A percentile compares a stretch with the other conserved stretches of the same genome.
Evolutionary conservation across 148 eudicot genomes (phyloP).

Genomic region (Rhododendron mucronatum): DNA sequence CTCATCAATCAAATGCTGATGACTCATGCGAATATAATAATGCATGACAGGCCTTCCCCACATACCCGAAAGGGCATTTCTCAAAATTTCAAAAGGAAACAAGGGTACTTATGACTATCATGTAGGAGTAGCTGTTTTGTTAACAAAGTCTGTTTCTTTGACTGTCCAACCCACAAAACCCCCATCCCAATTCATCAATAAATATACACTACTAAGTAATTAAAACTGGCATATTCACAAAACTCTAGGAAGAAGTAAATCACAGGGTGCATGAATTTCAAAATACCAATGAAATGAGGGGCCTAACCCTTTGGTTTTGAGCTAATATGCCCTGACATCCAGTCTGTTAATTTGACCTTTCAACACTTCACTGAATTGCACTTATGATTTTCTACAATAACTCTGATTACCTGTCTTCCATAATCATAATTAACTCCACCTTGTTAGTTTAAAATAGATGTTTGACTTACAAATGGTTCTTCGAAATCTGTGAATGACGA

Average conservation of each 20-base stretch:
- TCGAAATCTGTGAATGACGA: background rate
- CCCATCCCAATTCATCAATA: constrained; percentile 8
- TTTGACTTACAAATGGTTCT: constrained; percentile 16
- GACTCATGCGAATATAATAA: background rate
- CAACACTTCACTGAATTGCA: constrained; percentile 13
- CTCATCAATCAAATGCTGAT: background rate
- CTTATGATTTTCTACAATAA: constrained; percentile 4
- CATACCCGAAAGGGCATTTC: constrained; percentile 6
- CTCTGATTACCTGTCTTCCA: constrained; percentile 17
- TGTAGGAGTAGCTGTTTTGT: constrained; percentile 4
- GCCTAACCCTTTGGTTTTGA: background rate
- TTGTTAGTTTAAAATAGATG: constrained; percentile 9
- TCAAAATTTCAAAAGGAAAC: background rate
- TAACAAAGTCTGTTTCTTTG: constrained; percentile 21
- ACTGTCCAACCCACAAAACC: constrained; percentile 7
- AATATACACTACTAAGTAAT: background rate
- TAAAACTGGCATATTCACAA: constrained; percentile 6
- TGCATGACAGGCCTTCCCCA: constrained; percentile 4
- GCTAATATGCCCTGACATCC: background rate
- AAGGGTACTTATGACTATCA: constrained; percentile 16
- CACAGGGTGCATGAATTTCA: background rate
- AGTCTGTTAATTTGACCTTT: constrained; percentile 31
- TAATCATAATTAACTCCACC: constrained; percentile 14
- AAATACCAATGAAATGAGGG: constrained; percentile 4
- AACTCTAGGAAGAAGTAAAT: constrained; percentile 5